These are phyloP conservation scores for Suillus fuscotomentosus DNA, from an alignment of 768 basidiomycete genomes.

Conservation along the genomic window DNA sequence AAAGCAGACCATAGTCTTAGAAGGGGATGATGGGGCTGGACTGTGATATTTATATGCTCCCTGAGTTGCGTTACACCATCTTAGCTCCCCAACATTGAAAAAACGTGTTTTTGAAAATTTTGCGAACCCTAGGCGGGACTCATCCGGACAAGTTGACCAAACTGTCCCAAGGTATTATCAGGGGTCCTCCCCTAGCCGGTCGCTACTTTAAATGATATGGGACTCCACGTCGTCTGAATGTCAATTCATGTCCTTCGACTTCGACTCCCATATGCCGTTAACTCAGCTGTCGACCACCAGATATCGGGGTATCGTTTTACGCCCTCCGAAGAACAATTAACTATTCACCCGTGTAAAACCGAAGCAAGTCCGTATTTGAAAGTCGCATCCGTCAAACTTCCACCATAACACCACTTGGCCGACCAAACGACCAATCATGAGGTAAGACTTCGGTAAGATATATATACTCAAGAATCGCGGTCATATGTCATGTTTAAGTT, in stretches of 20 bases:
- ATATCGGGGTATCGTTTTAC: background rate
- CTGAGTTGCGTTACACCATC: too few relatives aligned
- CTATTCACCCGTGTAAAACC: background rate
- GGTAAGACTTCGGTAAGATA: background rate
- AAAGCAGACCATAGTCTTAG: too few relatives aligned
- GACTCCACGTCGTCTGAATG: background rate
- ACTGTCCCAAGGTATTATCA: too few relatives aligned
- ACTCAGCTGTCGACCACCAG: too few relatives aligned
- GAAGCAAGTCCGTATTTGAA: background rate
- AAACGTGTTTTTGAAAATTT: too few relatives aligned
- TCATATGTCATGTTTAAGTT: background rate
- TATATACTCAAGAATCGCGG: background rate
- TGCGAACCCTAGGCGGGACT: too few relatives aligned
- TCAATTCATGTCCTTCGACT: background rate
- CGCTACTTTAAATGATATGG: background rate
- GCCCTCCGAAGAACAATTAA: background rate
- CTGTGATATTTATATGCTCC: too few relatives aligned
- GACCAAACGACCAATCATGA: background rate
- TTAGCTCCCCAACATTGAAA: too few relatives aligned
- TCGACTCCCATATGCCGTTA: background rate
- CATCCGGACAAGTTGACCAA: too few relatives aligned
- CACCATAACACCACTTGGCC: background rate
- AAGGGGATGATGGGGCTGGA: too few relatives aligned
- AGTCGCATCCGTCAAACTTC: background rate
- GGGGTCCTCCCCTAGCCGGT: background rate